Percentiles rank a stretch among this genome's conserved stretches.
These are phyloP conservation scores for Periconia digitata DNA, from an alignment of 2,329 filamentous ascomycete genomes.

Conservation along the genomic window DNA sequence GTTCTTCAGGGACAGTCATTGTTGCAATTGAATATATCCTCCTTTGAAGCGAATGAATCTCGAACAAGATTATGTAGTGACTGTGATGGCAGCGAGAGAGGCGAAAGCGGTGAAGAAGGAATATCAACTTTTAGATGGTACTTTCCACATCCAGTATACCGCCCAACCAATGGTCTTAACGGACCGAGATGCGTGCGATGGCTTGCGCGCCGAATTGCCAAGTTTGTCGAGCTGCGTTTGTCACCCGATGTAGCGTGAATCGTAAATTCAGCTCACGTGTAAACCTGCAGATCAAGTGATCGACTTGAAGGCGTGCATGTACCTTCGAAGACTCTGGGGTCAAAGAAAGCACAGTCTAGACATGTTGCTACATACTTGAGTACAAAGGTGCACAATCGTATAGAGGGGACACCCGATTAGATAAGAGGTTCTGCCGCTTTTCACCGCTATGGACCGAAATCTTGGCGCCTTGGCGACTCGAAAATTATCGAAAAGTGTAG, in stretches of 20 bases:
- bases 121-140: neutral
- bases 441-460: constrained; percentile 13
- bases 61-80: neutral
- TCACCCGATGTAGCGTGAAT: too few species aligned
- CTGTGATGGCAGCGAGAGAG: neutral
- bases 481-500: constrained; percentile 22
- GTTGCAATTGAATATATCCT: neutral
- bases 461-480: constrained; percentile 8
- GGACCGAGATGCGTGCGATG: neutral
- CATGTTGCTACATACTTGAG: too few species aligned
- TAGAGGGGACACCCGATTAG: too few species aligned
- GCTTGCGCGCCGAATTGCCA: too few species aligned
- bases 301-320: too few species aligned
- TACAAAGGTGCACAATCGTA: too few species aligned
- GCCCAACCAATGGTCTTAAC: constrained; percentile 7
- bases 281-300: too few species aligned
- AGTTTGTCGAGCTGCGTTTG: too few species aligned
- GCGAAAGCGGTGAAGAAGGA: neutral
- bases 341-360: too few species aligned
- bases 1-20: constrained; percentile 36
- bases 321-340: too few species aligned
- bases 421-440: constrained; percentile 8
- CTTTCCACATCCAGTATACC: constrained; percentile 19
- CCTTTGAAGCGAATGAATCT: neutral
- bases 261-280: too few species aligned